These are phyloP conservation scores for Fonsecaea monophora DNA, from an alignment of 2,329 filamentous ascomycete genomes.

Conservation along the genomic window DNA sequence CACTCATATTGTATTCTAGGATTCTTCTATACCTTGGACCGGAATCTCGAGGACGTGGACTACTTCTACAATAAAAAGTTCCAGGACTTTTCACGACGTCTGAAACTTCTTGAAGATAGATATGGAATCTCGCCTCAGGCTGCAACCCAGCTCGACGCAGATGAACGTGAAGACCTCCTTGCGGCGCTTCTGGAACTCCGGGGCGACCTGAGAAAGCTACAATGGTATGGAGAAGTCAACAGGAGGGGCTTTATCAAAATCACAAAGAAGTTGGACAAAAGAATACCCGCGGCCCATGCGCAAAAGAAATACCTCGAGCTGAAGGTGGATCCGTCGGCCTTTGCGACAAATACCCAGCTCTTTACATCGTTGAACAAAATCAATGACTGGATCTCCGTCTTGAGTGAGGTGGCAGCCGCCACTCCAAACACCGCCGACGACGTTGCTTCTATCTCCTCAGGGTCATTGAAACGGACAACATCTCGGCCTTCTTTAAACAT, in stretches of 20 bases:
- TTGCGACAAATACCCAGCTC: slow-evolving; percentile 75
- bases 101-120: slow-evolving; percentile 84
- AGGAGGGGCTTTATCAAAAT: slow-evolving; percentile 95
- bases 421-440: slow-evolving; percentile 53
- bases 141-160: slow-evolving; percentile 76
- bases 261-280: slow-evolving; percentile 98
- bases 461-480: slow-evolving; percentile 77
- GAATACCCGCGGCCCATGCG: slow-evolving; percentile 74
- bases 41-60: slow-evolving; percentile 96
- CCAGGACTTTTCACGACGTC: slow-evolving; percentile 78
- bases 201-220: slow-evolving; percentile 84
- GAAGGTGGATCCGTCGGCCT: slow-evolving; percentile 86
- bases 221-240: slow-evolving; percentile 99
- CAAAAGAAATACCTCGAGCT: slow-evolving; percentile 87
- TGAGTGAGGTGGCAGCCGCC: slow-evolving; percentile 76
- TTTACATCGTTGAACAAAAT: slow-evolving; percentile 69
- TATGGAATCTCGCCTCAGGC: slow-evolving; percentile 78
- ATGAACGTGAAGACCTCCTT: slow-evolving; percentile 90
- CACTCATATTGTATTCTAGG: slow-evolving; percentile 61
- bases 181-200: slow-evolving; percentile 87
- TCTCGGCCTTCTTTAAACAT: slow-evolving; percentile 77
- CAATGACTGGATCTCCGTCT: slow-evolving; percentile 87
- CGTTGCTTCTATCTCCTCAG: slow-evolving; percentile 55
- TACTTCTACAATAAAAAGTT: slow-evolving; percentile 97
- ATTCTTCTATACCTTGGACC: slow-evolving; percentile 95